These are phyloP conservation scores for Pseudogymnoascus sp. DNA, from an alignment of 2,329 filamentous ascomycete species.

Conservation along the genomic window DNA sequence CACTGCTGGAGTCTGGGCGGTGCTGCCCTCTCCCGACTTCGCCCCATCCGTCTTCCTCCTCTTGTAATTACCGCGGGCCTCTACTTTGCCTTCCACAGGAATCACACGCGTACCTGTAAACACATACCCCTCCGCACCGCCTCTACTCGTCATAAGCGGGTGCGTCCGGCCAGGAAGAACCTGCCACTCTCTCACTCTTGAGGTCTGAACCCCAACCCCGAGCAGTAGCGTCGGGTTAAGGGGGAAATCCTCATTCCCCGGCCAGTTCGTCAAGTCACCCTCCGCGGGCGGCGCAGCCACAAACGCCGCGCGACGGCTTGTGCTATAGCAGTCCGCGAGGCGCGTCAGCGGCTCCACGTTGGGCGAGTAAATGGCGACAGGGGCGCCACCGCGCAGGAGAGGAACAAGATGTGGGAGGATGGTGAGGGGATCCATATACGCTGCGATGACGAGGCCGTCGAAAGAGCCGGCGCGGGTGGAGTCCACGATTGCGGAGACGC, in stretches of 20 bases:
- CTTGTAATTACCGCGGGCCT: conserved; percentile 68
- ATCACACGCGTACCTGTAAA: conserved; percentile 77
- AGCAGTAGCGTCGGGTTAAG: conserved; percentile 80
- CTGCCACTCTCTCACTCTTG: conserved; percentile 74
- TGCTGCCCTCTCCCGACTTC: background rate
- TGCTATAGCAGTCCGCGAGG: conserved; percentile 77
- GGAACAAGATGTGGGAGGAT: conserved; percentile 71
- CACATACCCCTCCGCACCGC: conserved; percentile 83
- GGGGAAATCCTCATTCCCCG: conserved; percentile 67
- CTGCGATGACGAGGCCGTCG: conserved; percentile 75
- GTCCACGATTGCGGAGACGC: conserved; percentile 64
- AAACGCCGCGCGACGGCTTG: conserved; percentile 71
- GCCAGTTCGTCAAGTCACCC: conserved; percentile 40
- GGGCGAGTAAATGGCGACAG: conserved; percentile 78
- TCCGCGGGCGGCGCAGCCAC: conserved; percentile 45
- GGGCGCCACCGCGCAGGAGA: conserved; percentile 72
- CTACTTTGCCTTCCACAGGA: conserved; percentile 70
- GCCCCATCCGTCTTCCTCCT: conserved; percentile 19
- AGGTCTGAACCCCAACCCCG: conserved; percentile 72
- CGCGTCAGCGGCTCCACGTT: conserved; percentile 70
- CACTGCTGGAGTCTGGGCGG: background rate
- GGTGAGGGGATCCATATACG: conserved; percentile 69
- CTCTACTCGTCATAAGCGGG: conserved; percentile 82
- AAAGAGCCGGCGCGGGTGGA: conserved; percentile 68
- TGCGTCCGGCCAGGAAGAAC: conserved; percentile 87